A percentile compares a stretch with the other conserved stretches of the same genome.
phyloP scores from a whole-genome alignment of 805 yeast species.

The Saturnispora mendoncae region DNA sequence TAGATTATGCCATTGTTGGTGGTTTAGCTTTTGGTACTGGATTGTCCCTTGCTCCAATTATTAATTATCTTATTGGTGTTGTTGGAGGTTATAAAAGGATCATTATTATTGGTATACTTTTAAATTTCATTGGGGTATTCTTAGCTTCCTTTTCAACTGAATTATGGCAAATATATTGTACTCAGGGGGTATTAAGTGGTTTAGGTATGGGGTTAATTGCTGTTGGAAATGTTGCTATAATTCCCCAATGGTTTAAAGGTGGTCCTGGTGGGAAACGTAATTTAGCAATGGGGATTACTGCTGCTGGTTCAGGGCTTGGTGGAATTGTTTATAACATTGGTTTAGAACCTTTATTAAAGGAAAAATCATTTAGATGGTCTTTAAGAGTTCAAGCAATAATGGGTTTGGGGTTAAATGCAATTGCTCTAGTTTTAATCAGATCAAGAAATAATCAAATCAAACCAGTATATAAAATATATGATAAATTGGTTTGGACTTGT shows the following conservation, averaged over 20 bases:
- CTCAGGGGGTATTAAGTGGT: conserved; percentile 62
- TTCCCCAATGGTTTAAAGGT: conserved; percentile 59
- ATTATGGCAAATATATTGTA: conserved; percentile 56
- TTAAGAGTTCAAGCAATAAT: conserved; percentile 38
- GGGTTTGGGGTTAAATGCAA: conserved; percentile 27
- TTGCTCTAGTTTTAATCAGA: conserved; percentile 30
- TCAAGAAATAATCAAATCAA: conserved; percentile 31
- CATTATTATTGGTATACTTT: conserved; percentile 37
- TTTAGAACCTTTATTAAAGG: conserved; percentile 35
- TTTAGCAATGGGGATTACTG: conserved; percentile 37
- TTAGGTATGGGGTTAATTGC: conserved; percentile 48
- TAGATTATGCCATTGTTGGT: conserved; percentile 59
- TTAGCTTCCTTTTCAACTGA: conserved; percentile 51
- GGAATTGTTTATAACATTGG: conserved; percentile 42
- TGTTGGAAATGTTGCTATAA: conserved; percentile 47
- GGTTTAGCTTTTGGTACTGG: conserved; percentile 57
- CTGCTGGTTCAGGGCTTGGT: conserved; percentile 46
- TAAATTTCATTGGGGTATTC: conserved; percentile 47
- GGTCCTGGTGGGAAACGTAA: conserved; percentile 41
- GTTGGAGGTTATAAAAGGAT: conserved; percentile 31
- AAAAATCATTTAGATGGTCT: conserved; percentile 38
- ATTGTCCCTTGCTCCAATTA: conserved; percentile 37
- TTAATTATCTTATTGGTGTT: conserved; percentile 29
- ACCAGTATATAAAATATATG: conserved; percentile 33
- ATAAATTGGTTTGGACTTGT: conserved; percentile 29